Evolutionary conservation across 805 yeast genomes (phyloP), one percentile per base, ranked within the genome.

Genomic region (Candida suzukii): DNA sequence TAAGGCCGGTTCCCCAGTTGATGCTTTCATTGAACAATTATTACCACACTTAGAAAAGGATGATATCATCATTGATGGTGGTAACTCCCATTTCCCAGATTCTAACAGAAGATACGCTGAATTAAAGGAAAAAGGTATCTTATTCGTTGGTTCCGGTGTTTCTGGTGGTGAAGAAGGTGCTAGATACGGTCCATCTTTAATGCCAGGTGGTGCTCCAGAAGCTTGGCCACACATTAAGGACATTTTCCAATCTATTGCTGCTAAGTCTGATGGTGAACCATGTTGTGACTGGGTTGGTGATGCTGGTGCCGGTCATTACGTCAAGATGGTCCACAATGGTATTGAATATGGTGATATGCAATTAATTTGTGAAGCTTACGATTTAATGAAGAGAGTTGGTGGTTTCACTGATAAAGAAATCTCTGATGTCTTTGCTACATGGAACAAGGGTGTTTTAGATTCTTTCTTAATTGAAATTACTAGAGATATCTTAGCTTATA

Each of bases 141-240:
- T 78, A 52, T 93, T 88, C 56, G 98, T 91, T 50, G 99, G 99
- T 61, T 90, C 96, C 48, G 99, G 99, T 84, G 98, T 93, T 51
- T 91, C 98, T 56, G 99, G 99, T 71, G 99, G 99, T 76, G 99
- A 91, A 73, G 99, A 91, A 68, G 99, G 99, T 77, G 99, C 99
- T 58, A 87, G 99, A 73, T 78, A 85, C 70, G 99, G 99, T 61
- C 99, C 99, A 49, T 90, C 98, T 49, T 78, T 91, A 68, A 91
- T 91, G 99, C 99, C 99, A 57, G 99, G 99, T 81, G 99, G 99
- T 66, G 85, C 88, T 63, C 77, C 73, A 56, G 96, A 86, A 60
- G 99, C 99, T 51, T 91, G 99, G 99, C 98, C 98, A 54, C 95
- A 87, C 71, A 85, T 91, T 64, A 91, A 91, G 81, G 82, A 80